Evolutionary conservation across 768 basidiomycete species (phyloP).

Genomic region (Trametes punicea): DNA sequence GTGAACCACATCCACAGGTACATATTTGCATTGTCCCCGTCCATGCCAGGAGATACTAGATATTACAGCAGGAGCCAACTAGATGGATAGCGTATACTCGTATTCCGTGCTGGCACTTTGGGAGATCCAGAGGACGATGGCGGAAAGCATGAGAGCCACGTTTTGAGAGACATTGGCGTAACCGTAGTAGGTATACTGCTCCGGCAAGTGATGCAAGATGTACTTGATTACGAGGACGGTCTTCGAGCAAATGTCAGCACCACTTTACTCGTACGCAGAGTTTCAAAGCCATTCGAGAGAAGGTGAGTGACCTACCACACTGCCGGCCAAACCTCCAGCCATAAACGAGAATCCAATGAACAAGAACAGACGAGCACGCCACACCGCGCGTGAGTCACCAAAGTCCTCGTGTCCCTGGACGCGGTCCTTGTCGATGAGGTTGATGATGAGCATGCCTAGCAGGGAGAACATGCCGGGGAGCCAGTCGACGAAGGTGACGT

Average conservation of each 20-base stretch:
- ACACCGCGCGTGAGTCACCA: constrained; percentile 81
- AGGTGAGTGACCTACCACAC: constrained; percentile 63
- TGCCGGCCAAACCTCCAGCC: constrained; percentile 98
- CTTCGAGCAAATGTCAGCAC: constrained; percentile 37
- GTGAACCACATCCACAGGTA: not conserved
- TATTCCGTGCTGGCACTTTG: constrained; percentile 85
- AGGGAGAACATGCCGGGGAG: constrained; percentile 93
- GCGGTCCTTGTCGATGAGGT: constrained; percentile 92
- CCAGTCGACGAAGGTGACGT: constrained; percentile 95
- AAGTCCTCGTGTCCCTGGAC: constrained; percentile 76
- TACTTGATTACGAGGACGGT: constrained; percentile 91
- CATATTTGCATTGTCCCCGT: not conserved
- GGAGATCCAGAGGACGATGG: constrained; percentile 88
- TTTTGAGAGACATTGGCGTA: constrained; percentile 96
- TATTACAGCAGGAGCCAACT: not conserved
- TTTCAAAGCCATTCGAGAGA: not conserved
- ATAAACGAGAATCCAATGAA: constrained; percentile 96
- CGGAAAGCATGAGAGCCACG: constrained; percentile 77
- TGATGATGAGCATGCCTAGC: constrained; percentile 88
- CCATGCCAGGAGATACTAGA: not conserved
- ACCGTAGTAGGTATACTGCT: constrained; percentile 86
- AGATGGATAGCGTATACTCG: constrained; percentile 74
- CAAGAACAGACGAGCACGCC: constrained; percentile 85
- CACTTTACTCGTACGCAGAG: not conserved
- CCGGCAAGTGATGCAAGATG: constrained; percentile 63